Base-by-base conservation (phyloP, 106 monocot species). In the Phalaenopsis aphrodite region DNA sequence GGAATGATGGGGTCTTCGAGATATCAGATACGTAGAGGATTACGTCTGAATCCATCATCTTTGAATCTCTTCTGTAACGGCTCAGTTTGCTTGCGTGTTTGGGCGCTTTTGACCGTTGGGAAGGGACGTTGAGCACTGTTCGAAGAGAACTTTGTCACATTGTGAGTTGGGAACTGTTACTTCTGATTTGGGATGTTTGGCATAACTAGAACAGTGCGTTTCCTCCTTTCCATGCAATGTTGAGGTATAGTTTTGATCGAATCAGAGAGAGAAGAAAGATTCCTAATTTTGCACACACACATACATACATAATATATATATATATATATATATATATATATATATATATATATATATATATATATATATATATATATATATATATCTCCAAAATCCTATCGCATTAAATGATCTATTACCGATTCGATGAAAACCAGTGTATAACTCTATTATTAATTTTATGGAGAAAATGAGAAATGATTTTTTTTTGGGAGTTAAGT, bases 101-200 rank as follows among this genome's bases (percentile, higher is more conserved):
- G 9, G 76, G 76, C 30, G 30, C 49, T 30, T 76, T 52, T 76
- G 76, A 76, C 76, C 76, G 76, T 76, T 76, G 76, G 76, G 76
- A 76, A 24, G 75, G 4, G 47, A 75, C 48, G 49, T 76, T 52
- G 52, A 75, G 15, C 45, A 19, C 74, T 75, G 42, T 36, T 71
- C 8, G 8, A 69, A 41, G 16, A 41, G 38, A 5, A 3, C 3
- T 41, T 5, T 15, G 71, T 38, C 52, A 52, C 12, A 52, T 14
- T 10, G 52, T 52, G 52, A 52, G 7, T 61, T 19, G 61, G 21
- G 61, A n/a, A 61, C 61, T 52, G 52, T 52, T 61, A 30, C 23
- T 61, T 61, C 18, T n/a, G n/a, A 18, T 61, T 19, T 61, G 61
- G 61, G 19, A 61, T 5, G 0, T 5, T 61, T 61, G 11, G 66